Evolutionary conservation across 495 filamentous ascomycete species (phyloP).

Genomic region (Penicillium bovifimosum): DNA sequence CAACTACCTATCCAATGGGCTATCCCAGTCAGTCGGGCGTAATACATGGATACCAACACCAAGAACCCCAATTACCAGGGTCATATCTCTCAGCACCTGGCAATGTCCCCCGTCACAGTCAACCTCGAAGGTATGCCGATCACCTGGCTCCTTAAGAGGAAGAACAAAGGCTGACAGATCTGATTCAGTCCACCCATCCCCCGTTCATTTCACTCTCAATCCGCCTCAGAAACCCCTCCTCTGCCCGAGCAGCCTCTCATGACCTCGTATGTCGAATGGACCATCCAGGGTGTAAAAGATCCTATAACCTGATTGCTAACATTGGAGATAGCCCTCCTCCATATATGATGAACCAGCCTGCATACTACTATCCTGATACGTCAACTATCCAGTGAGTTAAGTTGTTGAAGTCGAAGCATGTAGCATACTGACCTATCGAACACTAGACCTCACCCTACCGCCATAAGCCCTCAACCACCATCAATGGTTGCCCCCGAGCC

Average conservation of each 20-base stretch:
- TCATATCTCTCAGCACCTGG: slow-evolving; percentile 17
- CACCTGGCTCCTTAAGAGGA: neutral
- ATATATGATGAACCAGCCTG: slow-evolving; percentile 23
- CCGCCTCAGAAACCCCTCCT: neutral
- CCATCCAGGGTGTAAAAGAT: neutral
- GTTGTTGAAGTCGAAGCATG: neutral
- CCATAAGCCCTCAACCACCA: slow-evolving; percentile 28
- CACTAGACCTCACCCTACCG: slow-evolving; percentile 16
- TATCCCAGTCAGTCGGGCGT: slow-evolving; percentile 12
- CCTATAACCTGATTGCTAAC: neutral
- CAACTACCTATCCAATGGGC: slow-evolving; percentile 12
- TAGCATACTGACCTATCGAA: neutral
- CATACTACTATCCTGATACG: slow-evolving; percentile 21
- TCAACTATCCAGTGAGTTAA: slow-evolving; percentile 17
- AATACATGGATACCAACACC: slow-evolving; percentile 10
- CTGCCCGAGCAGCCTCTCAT: slow-evolving; percentile 18
- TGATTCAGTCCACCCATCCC: slow-evolving; percentile 14
- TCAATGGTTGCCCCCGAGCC: slow-evolving; percentile 24
- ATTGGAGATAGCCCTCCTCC: slow-evolving; percentile 5
- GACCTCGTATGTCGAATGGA: slow-evolving; percentile 17
- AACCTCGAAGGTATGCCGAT: slow-evolving; percentile 16
- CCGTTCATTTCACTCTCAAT: slow-evolving; percentile 14
- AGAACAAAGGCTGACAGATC: neutral
- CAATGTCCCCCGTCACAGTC: slow-evolving; percentile 9
- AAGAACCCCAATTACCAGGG: slow-evolving; percentile 6